These are phyloP conservation scores for Cicer pinnatifidum DNA, from an alignment of 306 rosid genomes.

Conservation along the genomic window DNA sequence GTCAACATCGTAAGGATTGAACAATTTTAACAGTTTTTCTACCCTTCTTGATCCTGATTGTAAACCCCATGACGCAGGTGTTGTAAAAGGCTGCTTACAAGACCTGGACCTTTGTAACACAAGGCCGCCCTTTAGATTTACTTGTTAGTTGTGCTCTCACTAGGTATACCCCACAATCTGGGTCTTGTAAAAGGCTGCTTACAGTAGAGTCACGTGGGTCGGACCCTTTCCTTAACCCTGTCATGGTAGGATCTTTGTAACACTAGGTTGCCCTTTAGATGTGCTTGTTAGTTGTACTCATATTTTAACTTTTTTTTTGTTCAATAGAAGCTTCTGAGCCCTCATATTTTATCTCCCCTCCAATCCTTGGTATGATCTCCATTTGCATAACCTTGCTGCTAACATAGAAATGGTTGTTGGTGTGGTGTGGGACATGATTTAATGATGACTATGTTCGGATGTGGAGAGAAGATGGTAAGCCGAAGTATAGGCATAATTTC, in stretches of 20 bases:
- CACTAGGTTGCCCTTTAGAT: neutral
- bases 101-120: no score
- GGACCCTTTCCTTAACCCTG: neutral
- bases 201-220: neutral
- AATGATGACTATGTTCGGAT: neutral
- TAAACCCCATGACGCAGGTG: neutral
- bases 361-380: neutral
- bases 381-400: conserved; percentile 2
- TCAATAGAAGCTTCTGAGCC: neutral
- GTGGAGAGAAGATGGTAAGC: conserved; percentile 5
- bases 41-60: neutral
- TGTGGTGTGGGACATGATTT: neutral
- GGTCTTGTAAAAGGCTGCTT: neutral
- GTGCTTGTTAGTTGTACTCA: neutral
- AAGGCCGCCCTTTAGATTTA: no score
- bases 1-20: neutral
- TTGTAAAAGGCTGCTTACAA: neutral
- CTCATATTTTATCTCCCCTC: neutral
- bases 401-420: conserved; percentile 19
- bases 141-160: no score
- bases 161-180: no score
- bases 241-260: neutral
- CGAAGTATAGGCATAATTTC: neutral
- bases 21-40: neutral
- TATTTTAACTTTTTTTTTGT: neutral